These are phyloP conservation scores for Chrysopogon serrulatus DNA, from an alignment of 176 grass and related monocot species.

Conservation along the genomic window DNA sequence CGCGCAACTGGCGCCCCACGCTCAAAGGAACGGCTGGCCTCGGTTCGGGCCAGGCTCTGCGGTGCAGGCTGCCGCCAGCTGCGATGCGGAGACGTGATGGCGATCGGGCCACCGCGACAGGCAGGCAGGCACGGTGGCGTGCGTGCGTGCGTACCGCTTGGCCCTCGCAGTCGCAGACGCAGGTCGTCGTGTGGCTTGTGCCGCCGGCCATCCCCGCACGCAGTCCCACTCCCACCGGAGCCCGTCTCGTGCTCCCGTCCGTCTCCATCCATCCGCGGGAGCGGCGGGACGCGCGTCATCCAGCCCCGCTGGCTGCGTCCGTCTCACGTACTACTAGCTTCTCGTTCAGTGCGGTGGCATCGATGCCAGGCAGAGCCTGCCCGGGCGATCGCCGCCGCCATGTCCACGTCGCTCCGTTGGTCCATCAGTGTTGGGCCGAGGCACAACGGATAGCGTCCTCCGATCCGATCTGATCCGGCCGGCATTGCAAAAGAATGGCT, in stretches of 20 bases:
- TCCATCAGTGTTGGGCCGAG: background rate
- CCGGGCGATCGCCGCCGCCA: background rate
- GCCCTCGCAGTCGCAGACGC: background rate
- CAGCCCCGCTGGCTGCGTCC: too few relatives aligned
- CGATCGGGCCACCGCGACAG: background rate
- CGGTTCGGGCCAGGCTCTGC: background rate
- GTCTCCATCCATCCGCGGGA: too few relatives aligned
- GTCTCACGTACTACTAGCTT: too few relatives aligned
- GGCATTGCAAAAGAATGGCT: background rate
- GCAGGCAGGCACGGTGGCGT: background rate
- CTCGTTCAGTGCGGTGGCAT: too few relatives aligned
- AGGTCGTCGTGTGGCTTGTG: background rate
- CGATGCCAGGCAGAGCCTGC: background rate
- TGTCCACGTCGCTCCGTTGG: background rate
- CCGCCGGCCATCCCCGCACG: too few relatives aligned
- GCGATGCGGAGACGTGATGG: background rate
- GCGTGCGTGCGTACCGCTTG: background rate
- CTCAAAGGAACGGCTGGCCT: background rate
- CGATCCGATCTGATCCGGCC: too few relatives aligned
- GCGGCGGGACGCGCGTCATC: too few relatives aligned
- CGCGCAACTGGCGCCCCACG: background rate
- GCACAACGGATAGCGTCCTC: background rate
- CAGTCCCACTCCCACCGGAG: too few relatives aligned
- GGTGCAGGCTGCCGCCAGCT: too few relatives aligned
- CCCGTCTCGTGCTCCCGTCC: too few relatives aligned